phyloP scores from a whole-genome alignment of 1,139 yeast species.

The Hyphopichia fennica region DNA sequence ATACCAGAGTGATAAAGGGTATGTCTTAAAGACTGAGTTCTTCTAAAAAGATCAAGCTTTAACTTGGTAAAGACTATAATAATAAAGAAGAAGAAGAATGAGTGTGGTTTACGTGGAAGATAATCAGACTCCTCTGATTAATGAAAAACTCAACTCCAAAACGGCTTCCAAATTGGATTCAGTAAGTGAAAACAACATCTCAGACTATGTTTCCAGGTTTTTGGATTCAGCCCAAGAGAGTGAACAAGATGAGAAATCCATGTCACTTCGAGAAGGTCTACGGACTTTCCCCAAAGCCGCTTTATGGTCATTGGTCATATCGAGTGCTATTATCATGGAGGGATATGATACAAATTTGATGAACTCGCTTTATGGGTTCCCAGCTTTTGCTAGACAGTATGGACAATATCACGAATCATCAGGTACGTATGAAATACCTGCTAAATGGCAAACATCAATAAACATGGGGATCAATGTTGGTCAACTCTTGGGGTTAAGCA shows the following conservation, averaged over 20 bases:
- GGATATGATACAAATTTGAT: constrained; percentile 43
- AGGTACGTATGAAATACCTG: constrained; percentile 38
- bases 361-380: constrained; percentile 37
- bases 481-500: constrained; percentile 44
- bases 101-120: background rate
- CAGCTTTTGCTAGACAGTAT: constrained; percentile 34
- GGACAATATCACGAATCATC: constrained; percentile 27
- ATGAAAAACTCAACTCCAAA: background rate
- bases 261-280: constrained; percentile 44
- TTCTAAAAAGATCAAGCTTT: too few species aligned
- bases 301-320: constrained; percentile 40
- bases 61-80: too few species aligned
- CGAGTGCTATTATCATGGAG: constrained; percentile 43
- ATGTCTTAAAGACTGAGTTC: too few species aligned
- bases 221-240: constrained; percentile 44
- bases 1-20: too few species aligned
- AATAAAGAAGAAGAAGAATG: too few species aligned
- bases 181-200: constrained; percentile 17
- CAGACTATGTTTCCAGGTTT: constrained; percentile 41
- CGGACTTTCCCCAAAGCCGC: constrained; percentile 43
- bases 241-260: constrained; percentile 35
- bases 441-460: constrained; percentile 50
- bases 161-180: constrained; percentile 4
- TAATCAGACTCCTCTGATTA: background rate
- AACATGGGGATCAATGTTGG: constrained; percentile 47